Base-by-base conservation (phyloP, 1,139 yeast genomes). In the Tardiomyces depauwii region DNA sequence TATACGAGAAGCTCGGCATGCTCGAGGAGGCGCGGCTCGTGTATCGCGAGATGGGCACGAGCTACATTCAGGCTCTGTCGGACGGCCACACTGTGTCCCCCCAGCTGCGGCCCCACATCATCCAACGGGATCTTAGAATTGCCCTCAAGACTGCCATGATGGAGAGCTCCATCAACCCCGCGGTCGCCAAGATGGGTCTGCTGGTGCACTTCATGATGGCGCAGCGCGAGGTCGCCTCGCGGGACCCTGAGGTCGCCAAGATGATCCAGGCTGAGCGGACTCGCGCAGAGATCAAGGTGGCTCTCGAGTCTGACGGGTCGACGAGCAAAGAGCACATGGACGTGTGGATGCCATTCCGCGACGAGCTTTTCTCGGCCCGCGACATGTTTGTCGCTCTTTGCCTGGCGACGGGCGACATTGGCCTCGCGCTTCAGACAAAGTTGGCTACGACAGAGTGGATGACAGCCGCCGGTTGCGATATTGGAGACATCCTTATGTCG, bases 351-450 rank as follows among this genome's bases (percentile, higher is more conserved):
- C 88, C 89, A 2, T 84, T 82, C 56, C 68, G 80, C 32, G 87
- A 82, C 51, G 95, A 85, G 59, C 74, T 80, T 51, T 81, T 85
- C 63, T 78, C 78, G 49, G 82, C 85, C 2, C 71, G 87, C 66
- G 91, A 84, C 54, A 59, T 84, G 49, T 73, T 79, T 51, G 76
- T 82, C 9, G 86, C 88, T 1, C 70, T 80, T 38, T 80, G 85
- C 53, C 63, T 83, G 18, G 72, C 83, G 1, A 71, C 79, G 6
- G 87, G 88, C 10, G 89, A 83, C 58, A 66, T 79, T 45, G 68
- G 75, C 19, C 67, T 76, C 49, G 89, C 93, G 0, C 66, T 80
- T 19, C 70, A 76, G 47, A 73, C 83, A 41, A 82, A 81, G 55
- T 70, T 80, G 49, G 74, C 82, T 21, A 77, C 86, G 51, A 80